Evolutionary conservation across 495 filamentous ascomycete genomes (phyloP).

Genomic region (Patellaria atrata): DNA sequence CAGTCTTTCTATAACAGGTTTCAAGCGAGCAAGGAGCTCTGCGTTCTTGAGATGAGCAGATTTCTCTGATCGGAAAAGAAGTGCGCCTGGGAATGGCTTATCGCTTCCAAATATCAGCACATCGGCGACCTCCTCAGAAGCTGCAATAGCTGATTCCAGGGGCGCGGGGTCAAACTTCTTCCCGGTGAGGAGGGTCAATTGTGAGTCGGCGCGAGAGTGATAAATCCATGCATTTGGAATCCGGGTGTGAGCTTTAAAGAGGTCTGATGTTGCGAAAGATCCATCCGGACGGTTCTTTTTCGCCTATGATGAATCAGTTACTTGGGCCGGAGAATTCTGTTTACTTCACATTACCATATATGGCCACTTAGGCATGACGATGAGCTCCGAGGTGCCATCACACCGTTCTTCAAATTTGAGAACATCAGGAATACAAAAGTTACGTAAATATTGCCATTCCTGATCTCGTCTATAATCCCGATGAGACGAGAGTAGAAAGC

Average conservation of each 20-base stretch:
- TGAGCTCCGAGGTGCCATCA: slow-evolving; percentile 42
- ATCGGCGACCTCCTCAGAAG: slow-evolving; percentile 26
- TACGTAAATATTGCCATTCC: slow-evolving; percentile 54
- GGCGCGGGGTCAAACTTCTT: slow-evolving; percentile 56
- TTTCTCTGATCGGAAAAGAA: slow-evolving; percentile 25
- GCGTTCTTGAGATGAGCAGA: too few relatives aligned
- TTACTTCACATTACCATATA: too few relatives aligned
- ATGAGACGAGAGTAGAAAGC: slow-evolving; percentile 39
- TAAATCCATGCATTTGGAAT: slow-evolving; percentile 44
- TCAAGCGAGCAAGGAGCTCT: slow-evolving; percentile 23
- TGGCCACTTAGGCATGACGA: slow-evolving; percentile 45
- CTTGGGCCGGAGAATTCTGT: background rate
- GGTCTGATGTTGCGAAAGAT: slow-evolving; percentile 42
- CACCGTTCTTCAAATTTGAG: slow-evolving; percentile 41
- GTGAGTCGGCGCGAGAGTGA: slow-evolving; percentile 43
- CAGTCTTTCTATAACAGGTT: slow-evolving; percentile 27
- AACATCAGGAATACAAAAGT: slow-evolving; percentile 23
- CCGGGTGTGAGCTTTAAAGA: slow-evolving; percentile 40
- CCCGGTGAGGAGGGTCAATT: slow-evolving; percentile 47
- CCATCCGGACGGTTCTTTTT: slow-evolving; percentile 44
- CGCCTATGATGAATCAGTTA: slow-evolving; percentile 14
- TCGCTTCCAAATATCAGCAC: slow-evolving; percentile 37
- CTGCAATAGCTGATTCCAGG: slow-evolving; percentile 36
- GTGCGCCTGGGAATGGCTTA: slow-evolving; percentile 30
- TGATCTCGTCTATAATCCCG: slow-evolving; percentile 38